phyloP scores from a whole-genome alignment of 768 basidiomycete genomes.

The Lentinula guzmanii region DNA sequence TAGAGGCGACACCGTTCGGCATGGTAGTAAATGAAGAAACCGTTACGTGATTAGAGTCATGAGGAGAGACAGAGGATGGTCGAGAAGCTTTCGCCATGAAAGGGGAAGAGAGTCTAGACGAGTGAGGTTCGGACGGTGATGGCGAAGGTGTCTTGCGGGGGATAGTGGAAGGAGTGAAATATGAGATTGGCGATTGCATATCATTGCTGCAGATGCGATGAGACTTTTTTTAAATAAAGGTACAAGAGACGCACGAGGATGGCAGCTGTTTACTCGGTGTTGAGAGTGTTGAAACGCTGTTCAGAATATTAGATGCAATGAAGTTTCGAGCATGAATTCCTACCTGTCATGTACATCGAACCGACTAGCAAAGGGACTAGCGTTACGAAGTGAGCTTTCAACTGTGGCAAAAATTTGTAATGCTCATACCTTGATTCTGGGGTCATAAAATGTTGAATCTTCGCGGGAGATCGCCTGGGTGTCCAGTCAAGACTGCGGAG shows the following conservation, averaged over 20 bases:
- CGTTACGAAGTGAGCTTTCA: not conserved
- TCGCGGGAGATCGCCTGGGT: not conserved
- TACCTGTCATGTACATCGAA: not conserved
- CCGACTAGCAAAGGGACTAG: constrained; percentile 2
- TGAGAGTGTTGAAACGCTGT: not conserved
- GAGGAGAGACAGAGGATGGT: constrained; percentile 12
- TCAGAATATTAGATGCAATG: not conserved
- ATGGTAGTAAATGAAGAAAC: constrained; percentile 8
- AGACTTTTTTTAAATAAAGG: not conserved
- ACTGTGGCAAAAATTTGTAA: not conserved
- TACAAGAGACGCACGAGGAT: not conserved
- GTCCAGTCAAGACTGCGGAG: not conserved
- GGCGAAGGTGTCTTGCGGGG: constrained; percentile 3
- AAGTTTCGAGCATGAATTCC: not conserved
- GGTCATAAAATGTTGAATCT: constrained; percentile 9
- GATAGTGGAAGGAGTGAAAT: not conserved
- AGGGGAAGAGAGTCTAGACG: constrained; percentile 17
- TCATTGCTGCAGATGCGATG: not conserved
- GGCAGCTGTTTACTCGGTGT: not conserved
- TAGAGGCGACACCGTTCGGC: constrained; percentile 9
- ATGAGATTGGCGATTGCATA: not conserved
- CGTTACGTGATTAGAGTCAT: constrained; percentile 7
- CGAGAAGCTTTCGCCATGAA: constrained; percentile 17
- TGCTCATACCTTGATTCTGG: constrained; percentile 11
- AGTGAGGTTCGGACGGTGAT: constrained; percentile 8